Conservation (phyloP, 2,329 filamentous ascomycete genomes). For the Helminthosporium solani region DNA sequence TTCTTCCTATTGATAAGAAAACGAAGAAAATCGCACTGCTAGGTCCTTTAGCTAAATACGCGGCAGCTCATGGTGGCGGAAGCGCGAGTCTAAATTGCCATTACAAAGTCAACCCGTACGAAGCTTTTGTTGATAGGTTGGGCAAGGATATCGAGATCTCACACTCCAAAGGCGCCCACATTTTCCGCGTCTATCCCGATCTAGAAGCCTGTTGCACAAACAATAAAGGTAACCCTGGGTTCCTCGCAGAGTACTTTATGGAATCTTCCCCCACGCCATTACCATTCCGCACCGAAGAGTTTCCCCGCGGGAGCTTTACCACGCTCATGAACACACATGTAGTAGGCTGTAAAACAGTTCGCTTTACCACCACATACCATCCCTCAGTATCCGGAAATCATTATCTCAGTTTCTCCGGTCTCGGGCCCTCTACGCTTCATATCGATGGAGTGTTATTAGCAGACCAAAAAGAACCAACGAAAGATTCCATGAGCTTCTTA, state of each 20-base stretch:
- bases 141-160: slow-evolving; percentile 11
- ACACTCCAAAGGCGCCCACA: slow-evolving; percentile 17
- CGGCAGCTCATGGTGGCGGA: slow-evolving; percentile 14
- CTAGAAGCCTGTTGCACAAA: slow-evolving; percentile 14
- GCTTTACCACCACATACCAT: slow-evolving; percentile 13
- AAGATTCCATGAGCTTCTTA: slow-evolving; percentile 19
- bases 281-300: slow-evolving; percentile 17
- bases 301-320: slow-evolving; percentile 13
- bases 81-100: slow-evolving; percentile 16
- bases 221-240: slow-evolving; percentile 9
- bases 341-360: slow-evolving; percentile 8
- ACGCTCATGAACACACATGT: slow-evolving; percentile 19
- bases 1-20: slow-evolving; percentile 45
- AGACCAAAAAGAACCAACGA: slow-evolving; percentile 8
- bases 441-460: slow-evolving; percentile 15
- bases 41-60: slow-evolving; percentile 55
- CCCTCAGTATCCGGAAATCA: slow-evolving; percentile 12
- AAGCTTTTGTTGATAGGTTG: slow-evolving; percentile 10
- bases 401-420: slow-evolving; percentile 18
- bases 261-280: background rate
- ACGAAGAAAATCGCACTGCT: slow-evolving; percentile 54
- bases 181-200: slow-evolving; percentile 16
- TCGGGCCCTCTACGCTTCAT: slow-evolving; percentile 14
- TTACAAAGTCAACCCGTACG: slow-evolving; percentile 15
- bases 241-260: slow-evolving; percentile 15